Conservation (phyloP, 2,329 filamentous ascomycete genomes). For the Gremmenia infestans region DNA sequence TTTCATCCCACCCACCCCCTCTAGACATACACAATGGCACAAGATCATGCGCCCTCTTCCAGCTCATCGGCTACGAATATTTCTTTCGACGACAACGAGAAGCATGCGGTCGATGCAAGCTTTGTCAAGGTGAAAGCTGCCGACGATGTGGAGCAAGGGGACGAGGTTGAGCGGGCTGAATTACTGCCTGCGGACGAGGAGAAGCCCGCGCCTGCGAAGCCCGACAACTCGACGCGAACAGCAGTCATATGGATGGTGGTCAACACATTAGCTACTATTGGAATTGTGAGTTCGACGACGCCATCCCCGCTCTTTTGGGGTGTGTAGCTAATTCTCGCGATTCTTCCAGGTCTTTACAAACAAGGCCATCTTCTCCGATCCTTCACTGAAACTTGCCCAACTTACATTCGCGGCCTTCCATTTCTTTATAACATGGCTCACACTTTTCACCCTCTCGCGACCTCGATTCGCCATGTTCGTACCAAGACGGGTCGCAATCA, state of each 20-base stretch:
- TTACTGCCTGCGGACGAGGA: slow-evolving; percentile 35
- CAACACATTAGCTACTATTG: slow-evolving; percentile 59
- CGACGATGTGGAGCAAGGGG: slow-evolving; percentile 35
- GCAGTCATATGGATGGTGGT: slow-evolving; percentile 52
- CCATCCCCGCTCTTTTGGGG: neutral
- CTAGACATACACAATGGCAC: slow-evolving; percentile 20
- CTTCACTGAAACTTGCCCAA: slow-evolving; percentile 55
- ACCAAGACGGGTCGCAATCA: slow-evolving; percentile 49
- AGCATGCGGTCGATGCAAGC: slow-evolving; percentile 21
- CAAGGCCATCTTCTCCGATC: slow-evolving; percentile 63
- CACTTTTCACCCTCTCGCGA: slow-evolving; percentile 56
- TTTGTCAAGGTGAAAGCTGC: slow-evolving; percentile 24
- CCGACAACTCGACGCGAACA: slow-evolving; percentile 33
- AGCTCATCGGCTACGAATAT: slow-evolving; percentile 27
- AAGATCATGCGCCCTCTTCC: slow-evolving; percentile 22
- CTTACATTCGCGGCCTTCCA: slow-evolving; percentile 65
- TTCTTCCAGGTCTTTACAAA: slow-evolving; percentile 53
- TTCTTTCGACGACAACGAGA: slow-evolving; percentile 26
- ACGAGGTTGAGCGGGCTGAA: slow-evolving; percentile 39
- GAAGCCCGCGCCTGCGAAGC: slow-evolving; percentile 26
- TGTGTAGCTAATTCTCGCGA: neutral
- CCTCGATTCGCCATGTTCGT: slow-evolving; percentile 54
- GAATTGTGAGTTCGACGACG: slow-evolving; percentile 45
- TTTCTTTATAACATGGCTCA: slow-evolving; percentile 60
- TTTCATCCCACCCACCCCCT: too few species aligned